Conservation (phyloP, 2,329 filamentous ascomycete species). For the Paecilomyces sp. region DNA sequence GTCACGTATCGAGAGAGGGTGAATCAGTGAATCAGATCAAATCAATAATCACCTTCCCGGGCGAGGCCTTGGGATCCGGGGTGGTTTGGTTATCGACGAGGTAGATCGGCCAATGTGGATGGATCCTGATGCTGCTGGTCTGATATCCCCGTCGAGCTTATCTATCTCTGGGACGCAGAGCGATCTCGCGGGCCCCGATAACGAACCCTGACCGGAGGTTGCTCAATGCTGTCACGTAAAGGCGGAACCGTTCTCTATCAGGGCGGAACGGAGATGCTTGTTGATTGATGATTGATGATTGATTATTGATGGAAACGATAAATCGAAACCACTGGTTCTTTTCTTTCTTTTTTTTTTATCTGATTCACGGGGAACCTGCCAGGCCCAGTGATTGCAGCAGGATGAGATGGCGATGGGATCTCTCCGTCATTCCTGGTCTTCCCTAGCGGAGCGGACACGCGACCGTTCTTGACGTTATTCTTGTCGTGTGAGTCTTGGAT, state of each 20-base stretch:
- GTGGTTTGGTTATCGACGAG: background rate
- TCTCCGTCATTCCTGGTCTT: constrained; percentile 21
- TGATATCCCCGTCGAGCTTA: background rate
- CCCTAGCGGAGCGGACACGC: background rate
- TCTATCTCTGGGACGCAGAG: background rate
- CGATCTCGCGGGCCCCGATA: background rate
- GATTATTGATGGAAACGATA: background rate
- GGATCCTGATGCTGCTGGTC: background rate
- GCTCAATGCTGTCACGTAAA: background rate
- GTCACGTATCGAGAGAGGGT: background rate
- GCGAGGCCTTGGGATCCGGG: background rate
- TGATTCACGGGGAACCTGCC: constrained; percentile 12
- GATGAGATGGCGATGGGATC: constrained; percentile 20
- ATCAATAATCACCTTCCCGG: background rate
- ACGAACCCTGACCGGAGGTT: background rate
- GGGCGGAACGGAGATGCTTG: background rate
- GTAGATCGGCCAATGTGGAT: background rate
- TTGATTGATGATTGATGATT: background rate
- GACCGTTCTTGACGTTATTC: background rate
- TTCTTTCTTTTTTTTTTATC: background rate
- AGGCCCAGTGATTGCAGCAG: constrained; percentile 17
- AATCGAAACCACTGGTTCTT: background rate
- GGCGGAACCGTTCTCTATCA: background rate
- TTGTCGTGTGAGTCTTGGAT: background rate
- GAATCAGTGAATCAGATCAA: background rate